These are phyloP conservation scores for Pachysandra terminalis DNA, from an alignment of 164 flowering plant species.

Conservation along the genomic window DNA sequence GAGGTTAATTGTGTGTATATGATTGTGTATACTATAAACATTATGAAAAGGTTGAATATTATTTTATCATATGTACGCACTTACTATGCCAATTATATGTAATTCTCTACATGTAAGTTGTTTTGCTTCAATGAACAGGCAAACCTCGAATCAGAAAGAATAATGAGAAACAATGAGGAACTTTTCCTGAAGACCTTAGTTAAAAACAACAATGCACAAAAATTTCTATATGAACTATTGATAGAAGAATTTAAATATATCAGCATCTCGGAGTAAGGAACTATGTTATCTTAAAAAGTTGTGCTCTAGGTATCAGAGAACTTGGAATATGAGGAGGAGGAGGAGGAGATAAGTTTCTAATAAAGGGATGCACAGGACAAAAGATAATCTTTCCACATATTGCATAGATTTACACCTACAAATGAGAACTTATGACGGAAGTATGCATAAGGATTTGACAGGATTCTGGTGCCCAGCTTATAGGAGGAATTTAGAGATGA, in stretches of 20 bases:
- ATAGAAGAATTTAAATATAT: neutral
- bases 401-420: neutral
- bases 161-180: no score
- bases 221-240: neutral
- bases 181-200: no score
- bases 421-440: no score
- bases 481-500: neutral
- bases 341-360: neutral
- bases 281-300: neutral
- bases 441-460: no score
- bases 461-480: neutral
- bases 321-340: neutral
- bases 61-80: no score
- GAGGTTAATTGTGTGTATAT: constrained; percentile 9
- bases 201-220: no score
- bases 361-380: neutral
- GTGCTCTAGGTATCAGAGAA: neutral
- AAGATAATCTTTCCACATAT: neutral
- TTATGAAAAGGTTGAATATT: no score
- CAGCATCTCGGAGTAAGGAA: neutral
- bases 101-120: no score
- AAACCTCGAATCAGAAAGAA: no score
- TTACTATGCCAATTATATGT: no score
- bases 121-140: no score
- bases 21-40: no score